Evolutionary conservation across 495 filamentous ascomycete genomes (phyloP).

Genomic region (Thermochaetoides thermophila): DNA sequence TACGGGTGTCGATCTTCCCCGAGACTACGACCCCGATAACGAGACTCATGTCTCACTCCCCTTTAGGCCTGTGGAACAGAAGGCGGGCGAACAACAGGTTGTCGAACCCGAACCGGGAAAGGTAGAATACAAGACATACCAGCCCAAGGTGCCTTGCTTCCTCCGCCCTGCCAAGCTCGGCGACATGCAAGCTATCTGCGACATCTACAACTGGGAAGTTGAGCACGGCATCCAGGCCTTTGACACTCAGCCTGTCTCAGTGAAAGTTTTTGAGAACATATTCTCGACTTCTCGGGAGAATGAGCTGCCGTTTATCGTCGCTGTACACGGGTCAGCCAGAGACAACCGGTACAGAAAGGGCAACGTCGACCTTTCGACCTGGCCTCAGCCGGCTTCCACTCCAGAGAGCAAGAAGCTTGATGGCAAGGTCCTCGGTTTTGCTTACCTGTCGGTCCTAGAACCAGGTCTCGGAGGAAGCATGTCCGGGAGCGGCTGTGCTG

Average conservation of each 20-base stretch:
- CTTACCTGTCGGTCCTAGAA: slow-evolving; percentile 15
- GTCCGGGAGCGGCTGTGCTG: slow-evolving; percentile 10
- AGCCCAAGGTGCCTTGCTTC: slow-evolving; percentile 17
- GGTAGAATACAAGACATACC: slow-evolving; percentile 4
- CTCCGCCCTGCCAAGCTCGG: slow-evolving; percentile 19
- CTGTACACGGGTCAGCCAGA: slow-evolving; percentile 15
- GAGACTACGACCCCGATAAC: too few species aligned
- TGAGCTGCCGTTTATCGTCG: slow-evolving; percentile 28
- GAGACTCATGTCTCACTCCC: too few species aligned
- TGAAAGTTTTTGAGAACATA: slow-evolving; percentile 13
- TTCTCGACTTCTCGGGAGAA: slow-evolving; percentile 7
- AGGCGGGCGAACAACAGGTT: too few species aligned
- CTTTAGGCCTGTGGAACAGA: too few species aligned
- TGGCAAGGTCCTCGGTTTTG: slow-evolving; percentile 22
- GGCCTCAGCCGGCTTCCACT: too few species aligned
- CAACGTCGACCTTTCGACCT: not conserved
- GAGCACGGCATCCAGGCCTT: slow-evolving; percentile 14
- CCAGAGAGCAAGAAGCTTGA: not conserved
- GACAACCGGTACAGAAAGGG: not conserved
- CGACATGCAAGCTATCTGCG: slow-evolving; percentile 16
- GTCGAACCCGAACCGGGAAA: not conserved
- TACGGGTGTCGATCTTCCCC: too few species aligned
- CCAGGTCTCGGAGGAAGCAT: slow-evolving; percentile 11
- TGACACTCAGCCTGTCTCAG: slow-evolving; percentile 15
- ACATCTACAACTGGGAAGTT: slow-evolving; percentile 27